These are phyloP conservation scores for Hygrocybe coccinea DNA, from an alignment of 768 basidiomycete species.

Conservation along the genomic window DNA sequence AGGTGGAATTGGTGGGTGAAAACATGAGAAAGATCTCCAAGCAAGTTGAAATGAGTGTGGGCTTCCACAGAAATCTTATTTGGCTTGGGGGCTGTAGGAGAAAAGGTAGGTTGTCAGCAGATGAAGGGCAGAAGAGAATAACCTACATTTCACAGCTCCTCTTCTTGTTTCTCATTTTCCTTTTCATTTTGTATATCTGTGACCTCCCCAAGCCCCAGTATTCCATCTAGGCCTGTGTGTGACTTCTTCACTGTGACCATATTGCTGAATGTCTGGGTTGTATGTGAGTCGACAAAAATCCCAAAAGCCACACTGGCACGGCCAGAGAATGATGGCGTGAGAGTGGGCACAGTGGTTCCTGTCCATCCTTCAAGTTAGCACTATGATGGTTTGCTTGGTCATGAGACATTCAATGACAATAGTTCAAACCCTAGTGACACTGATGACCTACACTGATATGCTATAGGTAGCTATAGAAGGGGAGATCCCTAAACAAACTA, in stretches of 20 bases:
- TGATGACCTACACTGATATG: too few relatives aligned
- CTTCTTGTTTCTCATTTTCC: slow-evolving; percentile 38
- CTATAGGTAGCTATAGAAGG: too few relatives aligned
- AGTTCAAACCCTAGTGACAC: too few relatives aligned
- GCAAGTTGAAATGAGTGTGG: slow-evolving; percentile 60
- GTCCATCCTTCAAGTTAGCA: too few relatives aligned
- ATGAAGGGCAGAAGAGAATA: background rate
- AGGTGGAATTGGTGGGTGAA: slow-evolving; percentile 11
- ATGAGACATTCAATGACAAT: too few relatives aligned
- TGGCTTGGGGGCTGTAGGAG: slow-evolving; percentile 48
- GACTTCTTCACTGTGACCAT: slow-evolving; percentile 71
- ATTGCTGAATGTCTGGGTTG: slow-evolving; percentile 63
- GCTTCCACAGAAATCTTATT: slow-evolving; percentile 28
- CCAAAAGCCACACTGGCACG: slow-evolving; percentile 60
- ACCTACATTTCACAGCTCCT: slow-evolving; percentile 42
- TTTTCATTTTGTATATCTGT: slow-evolving; percentile 62
- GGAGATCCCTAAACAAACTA: too few relatives aligned
- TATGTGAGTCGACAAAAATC: slow-evolving; percentile 64
- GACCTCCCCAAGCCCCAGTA: slow-evolving; percentile 57
- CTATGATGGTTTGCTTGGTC: too few relatives aligned
- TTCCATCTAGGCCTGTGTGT: slow-evolving; percentile 53
- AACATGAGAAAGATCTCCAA: slow-evolving; percentile 37
- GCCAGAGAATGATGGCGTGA: too few relatives aligned
- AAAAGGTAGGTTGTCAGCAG: background rate
- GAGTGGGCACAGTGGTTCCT: too few relatives aligned